phyloP scores from a whole-genome alignment of 2,329 filamentous ascomycete genomes.

The Colletotrichum acutatum region DNA sequence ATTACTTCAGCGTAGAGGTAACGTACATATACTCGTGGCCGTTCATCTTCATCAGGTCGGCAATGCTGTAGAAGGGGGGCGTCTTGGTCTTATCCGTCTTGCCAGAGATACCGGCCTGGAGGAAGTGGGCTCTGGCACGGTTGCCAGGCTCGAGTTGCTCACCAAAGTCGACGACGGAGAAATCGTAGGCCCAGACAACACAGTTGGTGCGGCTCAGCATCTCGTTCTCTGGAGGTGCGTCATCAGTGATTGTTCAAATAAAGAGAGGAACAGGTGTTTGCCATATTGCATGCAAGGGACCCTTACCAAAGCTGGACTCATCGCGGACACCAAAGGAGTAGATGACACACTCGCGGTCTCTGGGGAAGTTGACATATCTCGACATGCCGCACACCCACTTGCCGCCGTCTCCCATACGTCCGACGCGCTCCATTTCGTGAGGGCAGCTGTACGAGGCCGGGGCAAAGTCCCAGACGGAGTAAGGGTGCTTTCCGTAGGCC shows the following conservation, averaged over 20 bases:
- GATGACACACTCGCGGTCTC: constrained; percentile 43
- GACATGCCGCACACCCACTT: constrained; percentile 56
- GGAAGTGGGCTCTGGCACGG: constrained; percentile 45
- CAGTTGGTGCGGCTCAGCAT: constrained; percentile 51
- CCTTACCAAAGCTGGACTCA: constrained; percentile 50
- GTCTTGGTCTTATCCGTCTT: constrained; percentile 39
- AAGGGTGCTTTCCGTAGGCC: constrained; percentile 42
- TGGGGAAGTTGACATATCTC: constrained; percentile 43
- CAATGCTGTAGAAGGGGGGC: constrained; percentile 48
- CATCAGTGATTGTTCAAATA: background rate
- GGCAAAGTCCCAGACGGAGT: constrained; percentile 53
- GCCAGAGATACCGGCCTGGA: constrained; percentile 44
- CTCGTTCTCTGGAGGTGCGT: constrained; percentile 42
- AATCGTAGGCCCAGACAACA: constrained; percentile 53
- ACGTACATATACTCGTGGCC: constrained; percentile 48
- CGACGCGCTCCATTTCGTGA: constrained; percentile 52
- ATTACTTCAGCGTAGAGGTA: background rate
- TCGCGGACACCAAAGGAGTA: constrained; percentile 52
- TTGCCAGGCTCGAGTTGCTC: constrained; percentile 40
- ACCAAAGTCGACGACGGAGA: constrained; percentile 47
- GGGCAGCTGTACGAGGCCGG: constrained; percentile 53
- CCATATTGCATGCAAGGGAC: no score
- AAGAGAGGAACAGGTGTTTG: background rate
- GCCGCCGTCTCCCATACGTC: constrained; percentile 52
- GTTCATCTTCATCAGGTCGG: constrained; percentile 50